These are phyloP conservation scores for Alternaria triticina DNA, from an alignment of 2,329 filamentous ascomycete genomes.

Conservation along the genomic window DNA sequence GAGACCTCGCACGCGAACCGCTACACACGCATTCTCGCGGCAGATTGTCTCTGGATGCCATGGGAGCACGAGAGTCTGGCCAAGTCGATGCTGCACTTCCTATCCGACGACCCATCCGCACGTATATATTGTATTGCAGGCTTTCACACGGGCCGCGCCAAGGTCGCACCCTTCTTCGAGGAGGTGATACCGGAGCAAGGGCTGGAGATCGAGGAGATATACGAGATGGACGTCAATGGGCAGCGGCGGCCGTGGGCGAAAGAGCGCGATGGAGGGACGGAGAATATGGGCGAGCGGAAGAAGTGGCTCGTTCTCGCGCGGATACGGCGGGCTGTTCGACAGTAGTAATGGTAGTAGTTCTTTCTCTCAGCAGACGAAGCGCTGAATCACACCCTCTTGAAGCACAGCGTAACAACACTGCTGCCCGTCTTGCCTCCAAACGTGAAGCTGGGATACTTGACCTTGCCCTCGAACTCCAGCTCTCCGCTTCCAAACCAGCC, in stretches of 20 bases:
- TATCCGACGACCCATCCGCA: conserved; percentile 55
- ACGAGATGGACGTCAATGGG: conserved; percentile 73
- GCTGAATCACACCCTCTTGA: conserved; percentile 59
- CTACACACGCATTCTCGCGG: conserved; percentile 70
- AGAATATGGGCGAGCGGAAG: conserved; percentile 69
- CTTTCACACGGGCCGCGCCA: conserved; percentile 73
- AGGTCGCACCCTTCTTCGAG: conserved; percentile 71
- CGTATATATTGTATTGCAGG: conserved; percentile 71
- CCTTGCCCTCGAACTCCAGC: conserved; percentile 68
- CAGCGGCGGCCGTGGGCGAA: conserved; percentile 65
- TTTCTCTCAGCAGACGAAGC: not conserved
- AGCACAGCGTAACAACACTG: conserved; percentile 87
- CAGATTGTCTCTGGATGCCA: conserved; percentile 79
- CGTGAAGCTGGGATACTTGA: conserved; percentile 84
- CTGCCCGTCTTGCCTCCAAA: conserved; percentile 90
- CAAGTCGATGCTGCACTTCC: conserved; percentile 67
- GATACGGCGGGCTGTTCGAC: conserved; percentile 27
- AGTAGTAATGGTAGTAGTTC: not conserved
- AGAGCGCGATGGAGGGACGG: conserved; percentile 63
- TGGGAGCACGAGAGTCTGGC: conserved; percentile 72
- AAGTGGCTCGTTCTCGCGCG: conserved; percentile 70
- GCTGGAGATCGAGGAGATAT: conserved; percentile 69
- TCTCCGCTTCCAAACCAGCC: conserved; percentile 72
- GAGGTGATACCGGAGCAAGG: conserved; percentile 54
- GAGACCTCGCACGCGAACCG: conserved; percentile 43